phyloP scores from a whole-genome alignment of 2,329 filamentous ascomycete genomes.

The Paracoccidioides lutzii region DNA sequence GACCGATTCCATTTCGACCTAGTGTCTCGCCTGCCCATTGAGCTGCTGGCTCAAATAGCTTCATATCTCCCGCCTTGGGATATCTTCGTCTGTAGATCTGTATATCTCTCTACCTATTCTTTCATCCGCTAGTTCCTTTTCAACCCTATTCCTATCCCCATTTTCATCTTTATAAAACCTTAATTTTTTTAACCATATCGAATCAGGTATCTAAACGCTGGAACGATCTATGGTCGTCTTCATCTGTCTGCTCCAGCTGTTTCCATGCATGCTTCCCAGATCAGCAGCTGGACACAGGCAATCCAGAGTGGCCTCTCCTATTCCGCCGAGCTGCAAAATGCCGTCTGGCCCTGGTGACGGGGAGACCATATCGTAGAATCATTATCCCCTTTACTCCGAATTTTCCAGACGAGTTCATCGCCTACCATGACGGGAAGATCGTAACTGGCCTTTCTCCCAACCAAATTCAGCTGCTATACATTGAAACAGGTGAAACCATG shows the following conservation, averaged over 20 bases:
- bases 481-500: background rate
- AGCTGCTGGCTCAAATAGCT: slow-evolving; percentile 20
- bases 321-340: slow-evolving; percentile 14
- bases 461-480: background rate
- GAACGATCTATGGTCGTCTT: slow-evolving; percentile 19
- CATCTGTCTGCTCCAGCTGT: slow-evolving; percentile 11
- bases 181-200: background rate
- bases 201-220: slow-evolving; percentile 24
- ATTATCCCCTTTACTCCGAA: slow-evolving; percentile 1
- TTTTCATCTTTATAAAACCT: background rate
- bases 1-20: slow-evolving; percentile 22
- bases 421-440: background rate
- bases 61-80: slow-evolving; percentile 18
- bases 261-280: slow-evolving; percentile 9
- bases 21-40: slow-evolving; percentile 20
- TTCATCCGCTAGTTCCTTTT: background rate
- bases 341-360: slow-evolving; percentile 15
- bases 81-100: slow-evolving; percentile 18
- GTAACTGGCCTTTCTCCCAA: background rate
- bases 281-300: background rate
- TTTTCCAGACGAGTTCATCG: background rate
- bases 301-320: slow-evolving; percentile 1
- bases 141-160: background rate
- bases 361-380: slow-evolving; percentile 11
- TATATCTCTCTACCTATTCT: slow-evolving; percentile 8